phyloP scores from a whole-genome alignment of 2,329 filamentous ascomycete genomes.

The Penicillium aurantiogriseum region DNA sequence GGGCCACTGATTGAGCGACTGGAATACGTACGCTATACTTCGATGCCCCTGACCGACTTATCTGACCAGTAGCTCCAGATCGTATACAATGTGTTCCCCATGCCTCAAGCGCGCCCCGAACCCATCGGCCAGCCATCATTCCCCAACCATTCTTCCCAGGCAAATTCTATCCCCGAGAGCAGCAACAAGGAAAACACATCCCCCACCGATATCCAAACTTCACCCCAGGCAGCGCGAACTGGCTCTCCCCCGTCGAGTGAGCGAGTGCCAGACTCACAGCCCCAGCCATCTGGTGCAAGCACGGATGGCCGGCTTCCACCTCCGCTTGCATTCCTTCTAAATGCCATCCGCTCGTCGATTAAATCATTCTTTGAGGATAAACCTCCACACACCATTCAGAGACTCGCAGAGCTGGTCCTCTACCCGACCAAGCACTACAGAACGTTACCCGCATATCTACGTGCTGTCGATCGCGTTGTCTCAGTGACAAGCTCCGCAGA shows the following conservation, averaged over 20 bases:
- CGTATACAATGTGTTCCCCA: slow-evolving; percentile 70
- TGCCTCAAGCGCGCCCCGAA: slow-evolving; percentile 56
- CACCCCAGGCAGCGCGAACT: slow-evolving; percentile 39
- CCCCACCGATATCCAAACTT: slow-evolving; percentile 32
- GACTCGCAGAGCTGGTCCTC: slow-evolving; percentile 81
- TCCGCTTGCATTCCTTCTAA: slow-evolving; percentile 62
- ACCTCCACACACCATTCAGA: slow-evolving; percentile 90
- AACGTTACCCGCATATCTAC: slow-evolving; percentile 78
- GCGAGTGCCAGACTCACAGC: slow-evolving; percentile 45
- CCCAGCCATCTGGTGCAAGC: slow-evolving; percentile 46
- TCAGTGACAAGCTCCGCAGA: slow-evolving; percentile 81
- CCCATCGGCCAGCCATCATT: slow-evolving; percentile 23
- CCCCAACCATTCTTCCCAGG: slow-evolving; percentile 23
- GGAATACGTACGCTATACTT: slow-evolving; percentile 54
- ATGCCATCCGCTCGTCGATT: slow-evolving; percentile 61
- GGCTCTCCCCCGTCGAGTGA: slow-evolving; percentile 38
- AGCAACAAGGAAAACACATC: slow-evolving; percentile 42
- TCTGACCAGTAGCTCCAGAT: slow-evolving; percentile 55
- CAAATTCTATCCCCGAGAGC: slow-evolving; percentile 30
- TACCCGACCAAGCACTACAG: slow-evolving; percentile 75
- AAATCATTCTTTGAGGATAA: slow-evolving; percentile 65
- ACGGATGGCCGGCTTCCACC: slow-evolving; percentile 56
- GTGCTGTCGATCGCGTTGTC: slow-evolving; percentile 85
- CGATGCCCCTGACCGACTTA: not conserved
- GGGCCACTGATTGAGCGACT: slow-evolving; percentile 65